Base-by-base conservation (phyloP, 352 stramenopile species). In the Ophiocytium majus region DNA sequence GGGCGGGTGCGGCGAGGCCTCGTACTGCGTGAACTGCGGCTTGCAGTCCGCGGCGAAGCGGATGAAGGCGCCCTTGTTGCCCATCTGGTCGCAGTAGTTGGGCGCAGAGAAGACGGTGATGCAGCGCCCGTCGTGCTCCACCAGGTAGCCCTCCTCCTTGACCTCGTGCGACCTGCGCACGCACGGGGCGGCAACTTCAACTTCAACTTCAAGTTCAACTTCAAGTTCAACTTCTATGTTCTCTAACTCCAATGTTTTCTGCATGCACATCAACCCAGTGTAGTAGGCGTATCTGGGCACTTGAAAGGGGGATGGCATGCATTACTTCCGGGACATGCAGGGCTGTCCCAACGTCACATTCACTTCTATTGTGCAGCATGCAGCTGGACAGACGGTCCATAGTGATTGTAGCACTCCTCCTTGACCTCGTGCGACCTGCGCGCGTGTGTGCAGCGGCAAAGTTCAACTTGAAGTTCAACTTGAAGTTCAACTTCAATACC, bases 61-160 rank as follows among this genome's bases (percentile, higher is more conserved):
- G 89, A 99, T 99, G 89, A 99, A 98, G 10, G 97, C 97, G 75
- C 97, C 97, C 91, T 99, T 99, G 91, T 99, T 99, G 75, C 97
- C 97, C 96, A 99, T 99, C 86, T 90, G 74, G 9, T 98, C 95
- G 90, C 97, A 99, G 90, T 99, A 99, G 90, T 99, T 99, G 10
- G 97, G 97, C 57, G 97, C 97, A 35, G 92, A 98, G 89, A 99
- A 99, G 36, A 99, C 95, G 9, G 97, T 99, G 87, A 99, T 99
- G 83, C 97, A 99, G 89, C 98, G 98, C 79, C 97, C 97, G 66
- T 98, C 96, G 91, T 99, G 97, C 91, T 99, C 97, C 23, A 99
- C 95, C 80, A 99, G 91, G 90, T 99, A 99, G 32, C 97, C 97
- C 87, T 99, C 96, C 89, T 87, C 84, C 66, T 87, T 87, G 28